Evolutionary conservation across 495 filamentous ascomycete genomes (phyloP).

Genomic region (Neurospora sp.): DNA sequence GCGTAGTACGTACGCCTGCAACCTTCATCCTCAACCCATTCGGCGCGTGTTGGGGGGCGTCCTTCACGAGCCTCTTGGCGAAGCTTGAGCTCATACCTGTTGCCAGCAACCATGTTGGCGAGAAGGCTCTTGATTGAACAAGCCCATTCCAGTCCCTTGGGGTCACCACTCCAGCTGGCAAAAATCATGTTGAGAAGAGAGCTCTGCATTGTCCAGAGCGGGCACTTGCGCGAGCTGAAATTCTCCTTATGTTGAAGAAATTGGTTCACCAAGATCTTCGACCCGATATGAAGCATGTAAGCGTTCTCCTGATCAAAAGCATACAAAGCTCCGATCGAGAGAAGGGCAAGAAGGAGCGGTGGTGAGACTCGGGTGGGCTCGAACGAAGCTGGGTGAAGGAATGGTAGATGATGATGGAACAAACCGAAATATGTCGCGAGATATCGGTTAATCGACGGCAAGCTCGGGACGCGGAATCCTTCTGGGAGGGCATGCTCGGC

Average conservation of each 20-base stretch:
- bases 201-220: conserved; percentile 95
- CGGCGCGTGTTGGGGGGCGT: conserved; percentile 62
- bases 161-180: conserved; percentile 97
- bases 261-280: conserved; percentile 91
- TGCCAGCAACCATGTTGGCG: conserved; percentile 97
- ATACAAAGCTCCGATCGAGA: conserved; percentile 94
- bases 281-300: conserved; percentile 92
- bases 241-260: conserved; percentile 97
- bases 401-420: conserved; percentile 94
- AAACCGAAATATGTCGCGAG: conserved; percentile 92
- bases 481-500: conserved; percentile 73
- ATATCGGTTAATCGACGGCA: conserved; percentile 73
- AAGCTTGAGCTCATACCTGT: conserved; percentile 89
- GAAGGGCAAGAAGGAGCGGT: conserved; percentile 75
- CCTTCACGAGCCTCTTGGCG: conserved; percentile 82
- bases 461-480: conserved; percentile 76
- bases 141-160: conserved; percentile 96
- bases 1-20: conserved; percentile 96
- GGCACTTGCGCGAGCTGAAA: conserved; percentile 97
- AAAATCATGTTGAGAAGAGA: conserved; percentile 97
- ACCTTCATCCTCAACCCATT: conserved; percentile 96
- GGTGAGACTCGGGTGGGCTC: conserved; percentile 65
- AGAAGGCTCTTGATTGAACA: conserved; percentile 97
- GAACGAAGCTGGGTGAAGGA: conserved; percentile 91
- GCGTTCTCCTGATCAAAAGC: conserved; percentile 95